Evolutionary conservation across 257 asterid genomes (phyloP).

Genomic region (Gardenia jasminoides): DNA sequence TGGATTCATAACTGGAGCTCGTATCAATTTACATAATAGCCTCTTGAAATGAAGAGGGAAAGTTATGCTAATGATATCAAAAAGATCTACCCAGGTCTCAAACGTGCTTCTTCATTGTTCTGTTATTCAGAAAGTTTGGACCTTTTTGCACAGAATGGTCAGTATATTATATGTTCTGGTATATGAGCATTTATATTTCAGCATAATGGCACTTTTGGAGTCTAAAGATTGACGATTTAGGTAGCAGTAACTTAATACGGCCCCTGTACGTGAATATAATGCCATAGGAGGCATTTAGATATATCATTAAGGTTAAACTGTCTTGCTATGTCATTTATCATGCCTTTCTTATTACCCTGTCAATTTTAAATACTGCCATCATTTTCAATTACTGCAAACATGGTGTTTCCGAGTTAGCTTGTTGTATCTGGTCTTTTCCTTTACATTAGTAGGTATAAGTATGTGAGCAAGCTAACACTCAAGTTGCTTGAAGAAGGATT

Average conservation of each 20-base stretch:
- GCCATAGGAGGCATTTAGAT: not conserved
- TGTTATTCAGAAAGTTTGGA: no score
- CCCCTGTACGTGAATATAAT: not conserved
- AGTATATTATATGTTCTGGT: no score
- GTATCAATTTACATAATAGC: not conserved
- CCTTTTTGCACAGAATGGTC: no score
- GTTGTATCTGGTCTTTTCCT: constrained; percentile 37
- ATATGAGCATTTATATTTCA: not conserved
- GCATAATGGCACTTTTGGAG: not conserved
- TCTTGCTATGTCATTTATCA: not conserved
- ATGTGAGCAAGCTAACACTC: constrained; percentile 82
- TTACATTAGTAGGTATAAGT: constrained; percentile 68
- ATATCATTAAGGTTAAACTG: not conserved
- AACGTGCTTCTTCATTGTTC: not conserved
- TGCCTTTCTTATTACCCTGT: not conserved
- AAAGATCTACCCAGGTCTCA: not conserved
- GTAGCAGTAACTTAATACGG: not conserved
- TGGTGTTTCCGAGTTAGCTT: not conserved
- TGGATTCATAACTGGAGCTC: not conserved
- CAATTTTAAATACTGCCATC: not conserved
- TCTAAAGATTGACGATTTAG: not conserved
- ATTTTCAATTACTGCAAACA: not conserved
- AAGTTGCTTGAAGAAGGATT: constrained; percentile 87
- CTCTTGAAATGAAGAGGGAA: not conserved
- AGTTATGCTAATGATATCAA: not conserved